phyloP scores from a whole-genome alignment of 1,284 basidiomycete species.

The Tranzscheliella williamsii region DNA sequence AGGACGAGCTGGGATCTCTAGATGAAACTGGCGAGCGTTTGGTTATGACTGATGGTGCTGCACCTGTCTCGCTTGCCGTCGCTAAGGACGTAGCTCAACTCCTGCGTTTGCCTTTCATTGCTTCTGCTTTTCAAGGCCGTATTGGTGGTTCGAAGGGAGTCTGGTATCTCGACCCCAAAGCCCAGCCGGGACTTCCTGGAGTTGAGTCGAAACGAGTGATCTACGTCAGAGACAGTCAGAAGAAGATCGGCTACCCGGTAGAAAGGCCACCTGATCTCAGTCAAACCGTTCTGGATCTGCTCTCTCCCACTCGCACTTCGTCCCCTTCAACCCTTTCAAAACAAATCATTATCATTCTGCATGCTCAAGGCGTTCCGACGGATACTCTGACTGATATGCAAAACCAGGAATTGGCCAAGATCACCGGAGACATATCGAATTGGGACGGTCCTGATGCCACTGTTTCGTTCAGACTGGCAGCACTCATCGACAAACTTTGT shows the following conservation, averaged over 20 bases:
- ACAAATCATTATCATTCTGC: slow-evolving; percentile 30
- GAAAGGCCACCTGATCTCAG: slow-evolving; percentile 10
- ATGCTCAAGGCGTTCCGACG: slow-evolving; percentile 21
- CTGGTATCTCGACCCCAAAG: slow-evolving; percentile 26
- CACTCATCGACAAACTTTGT: slow-evolving; percentile 11
- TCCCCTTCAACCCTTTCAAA: slow-evolving; percentile 37
- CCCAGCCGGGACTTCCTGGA: slow-evolving; percentile 2
- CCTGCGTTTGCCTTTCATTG: slow-evolving; percentile 3
- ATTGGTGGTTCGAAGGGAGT: slow-evolving; percentile 52
- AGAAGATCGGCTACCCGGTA: slow-evolving; percentile 39
- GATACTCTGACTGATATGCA: slow-evolving; percentile 16
- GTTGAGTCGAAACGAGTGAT: slow-evolving; percentile 15
- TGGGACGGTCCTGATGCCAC: slow-evolving; percentile 8
- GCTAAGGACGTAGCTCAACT: slow-evolving; percentile 11
- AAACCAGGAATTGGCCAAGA: slow-evolving; percentile 8
- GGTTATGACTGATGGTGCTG: slow-evolving; percentile 31
- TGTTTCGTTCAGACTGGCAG: slow-evolving; percentile 8
- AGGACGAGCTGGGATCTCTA: slow-evolving; percentile 11
- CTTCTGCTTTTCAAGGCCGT: slow-evolving; percentile 49
- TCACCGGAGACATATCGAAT: slow-evolving; percentile 15
- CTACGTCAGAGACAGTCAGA: slow-evolving; percentile 48
- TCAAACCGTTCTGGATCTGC: slow-evolving; percentile 23
- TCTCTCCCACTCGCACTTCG: slow-evolving; percentile 10
- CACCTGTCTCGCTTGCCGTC: slow-evolving; percentile 9
- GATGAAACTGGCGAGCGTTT: slow-evolving; percentile 3